Conservation (phyloP, 192 early-diverging fungal species). For the Umbelopsis sp. region DNA sequence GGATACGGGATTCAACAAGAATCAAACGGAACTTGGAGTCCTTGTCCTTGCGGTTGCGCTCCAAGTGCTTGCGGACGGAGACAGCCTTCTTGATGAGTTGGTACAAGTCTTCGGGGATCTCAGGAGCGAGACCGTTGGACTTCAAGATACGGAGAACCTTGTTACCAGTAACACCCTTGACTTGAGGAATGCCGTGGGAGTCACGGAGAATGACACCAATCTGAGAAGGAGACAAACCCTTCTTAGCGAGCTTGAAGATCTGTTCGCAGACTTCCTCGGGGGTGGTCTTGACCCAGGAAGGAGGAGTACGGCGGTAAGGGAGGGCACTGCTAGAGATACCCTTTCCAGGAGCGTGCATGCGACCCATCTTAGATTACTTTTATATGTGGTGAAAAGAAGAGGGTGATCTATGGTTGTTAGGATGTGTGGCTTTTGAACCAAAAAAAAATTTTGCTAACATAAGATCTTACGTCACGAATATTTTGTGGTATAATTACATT, state of each 20-base stretch:
- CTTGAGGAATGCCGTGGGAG: constrained; percentile 96
- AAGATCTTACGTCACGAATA: not conserved
- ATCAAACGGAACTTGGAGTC: constrained; percentile 99
- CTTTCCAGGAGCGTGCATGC: constrained; percentile 98
- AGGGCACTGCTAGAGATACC: constrained; percentile 90
- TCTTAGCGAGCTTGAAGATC: constrained; percentile 99
- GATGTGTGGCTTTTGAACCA: not conserved
- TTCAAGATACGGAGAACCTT: constrained; percentile 99
- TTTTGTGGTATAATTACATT: not conserved
- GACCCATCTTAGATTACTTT: constrained; percentile 65
- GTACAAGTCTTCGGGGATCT: constrained; percentile 99
- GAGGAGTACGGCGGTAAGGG: constrained; percentile 96
- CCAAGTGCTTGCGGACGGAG: constrained; percentile 97
- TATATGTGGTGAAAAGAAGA: constrained; percentile 16
- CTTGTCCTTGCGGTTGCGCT: constrained; percentile 98
- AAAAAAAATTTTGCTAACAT: not conserved
- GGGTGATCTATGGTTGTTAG: not conserved
- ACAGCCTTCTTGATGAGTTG: constrained; percentile 99
- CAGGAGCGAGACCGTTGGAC: constrained; percentile 83
- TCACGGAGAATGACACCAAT: constrained; percentile 98
- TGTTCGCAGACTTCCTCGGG: constrained; percentile 98
- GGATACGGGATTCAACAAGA: constrained; percentile 95
- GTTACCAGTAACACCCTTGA: constrained; percentile 97
- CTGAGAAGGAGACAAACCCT: constrained; percentile 97
- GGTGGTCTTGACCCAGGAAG: constrained; percentile 98